Base-by-base conservation (phyloP, 1,139 yeast species). In the Saccharomyces pastorianus region DNA sequence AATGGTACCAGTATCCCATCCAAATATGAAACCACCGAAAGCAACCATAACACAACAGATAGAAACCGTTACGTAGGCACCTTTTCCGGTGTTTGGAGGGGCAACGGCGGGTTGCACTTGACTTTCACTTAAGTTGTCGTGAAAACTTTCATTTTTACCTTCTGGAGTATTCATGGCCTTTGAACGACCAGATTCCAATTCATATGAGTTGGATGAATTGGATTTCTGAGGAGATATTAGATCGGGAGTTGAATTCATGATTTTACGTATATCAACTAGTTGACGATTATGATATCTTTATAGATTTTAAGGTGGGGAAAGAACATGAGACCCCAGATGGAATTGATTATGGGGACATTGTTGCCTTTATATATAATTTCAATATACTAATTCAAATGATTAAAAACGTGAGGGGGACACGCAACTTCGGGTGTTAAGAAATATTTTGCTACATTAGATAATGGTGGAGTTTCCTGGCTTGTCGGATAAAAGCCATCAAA, bases 1-100 rank as follows among this genome's bases (percentile, higher is more conserved):
- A 66, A 84, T 84, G 63, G 88, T 83, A 72, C 90, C 90, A 27
- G 89, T 84, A 72, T 84, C 89, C 79, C 83, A 84, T 59, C 89
- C 89, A 66, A 78, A 84, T 58, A 83, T 81, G 64, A 82, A 76
- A 67, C 88, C 88, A 71, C 85, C 87, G 60, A 82, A 81, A 57
- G 87, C 85, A 55, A 76, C 82, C 76, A 66, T 73, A 69, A 63
- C 71, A 71, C 78, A 74, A 48, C 74, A 65, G 48, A 67, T 51
- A 11, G 66, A 60, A 61, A 78, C 77, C 51, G 77, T 74, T 69
- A 75, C 51, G 31, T 53, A 55, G 20, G 55, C 57, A 31, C 50
- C 48, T 6, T 28, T 32, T 26, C 55, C 44, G 13, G 46, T 34
- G 25, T 47, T 47, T 47, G 53, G 53, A 9, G 47, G 11, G 3